These are phyloP conservation scores for Pleurotus salmoneostramineus DNA, from an alignment of 768 basidiomycete genomes.

Conservation along the genomic window DNA sequence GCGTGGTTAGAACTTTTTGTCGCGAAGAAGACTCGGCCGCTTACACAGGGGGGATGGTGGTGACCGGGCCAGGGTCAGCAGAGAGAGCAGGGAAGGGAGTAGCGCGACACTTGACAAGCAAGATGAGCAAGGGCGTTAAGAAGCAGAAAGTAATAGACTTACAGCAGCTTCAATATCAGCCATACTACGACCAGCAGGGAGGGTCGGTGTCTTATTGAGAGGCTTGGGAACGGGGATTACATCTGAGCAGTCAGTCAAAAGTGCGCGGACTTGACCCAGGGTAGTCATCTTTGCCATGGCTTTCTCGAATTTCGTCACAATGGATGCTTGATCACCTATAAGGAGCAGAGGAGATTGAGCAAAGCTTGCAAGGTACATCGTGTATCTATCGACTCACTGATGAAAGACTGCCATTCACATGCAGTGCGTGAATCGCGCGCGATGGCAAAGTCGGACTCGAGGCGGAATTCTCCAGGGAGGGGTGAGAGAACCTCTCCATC, in stretches of 20 bases:
- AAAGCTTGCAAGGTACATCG: not conserved
- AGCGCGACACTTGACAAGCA: not conserved
- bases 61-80: constrained; percentile 7
- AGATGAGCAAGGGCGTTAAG: not conserved
- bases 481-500: constrained; percentile 18
- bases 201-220: constrained; percentile 15
- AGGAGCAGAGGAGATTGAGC: not conserved
- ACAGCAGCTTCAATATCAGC: constrained; percentile 3
- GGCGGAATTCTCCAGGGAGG: constrained; percentile 24
- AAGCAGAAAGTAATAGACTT: not conserved
- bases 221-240: constrained; percentile 16
- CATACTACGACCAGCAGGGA: constrained; percentile 14
- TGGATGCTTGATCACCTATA: constrained; percentile 11
- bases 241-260: constrained; percentile 12
- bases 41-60: constrained; percentile 6
- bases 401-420: constrained; percentile 9
- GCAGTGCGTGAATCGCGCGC: constrained; percentile 14
- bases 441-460: constrained; percentile 1
- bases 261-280: constrained; percentile 12
- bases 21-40: not conserved
- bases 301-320: constrained; percentile 12
- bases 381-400: not conserved
- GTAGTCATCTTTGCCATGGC: constrained; percentile 16
- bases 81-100: constrained; percentile 5
- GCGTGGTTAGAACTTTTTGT: too few species aligned